These are phyloP conservation scores for Talaromyces sp. DNA, from an alignment of 2,329 filamentous ascomycete species.

Conservation along the genomic window DNA sequence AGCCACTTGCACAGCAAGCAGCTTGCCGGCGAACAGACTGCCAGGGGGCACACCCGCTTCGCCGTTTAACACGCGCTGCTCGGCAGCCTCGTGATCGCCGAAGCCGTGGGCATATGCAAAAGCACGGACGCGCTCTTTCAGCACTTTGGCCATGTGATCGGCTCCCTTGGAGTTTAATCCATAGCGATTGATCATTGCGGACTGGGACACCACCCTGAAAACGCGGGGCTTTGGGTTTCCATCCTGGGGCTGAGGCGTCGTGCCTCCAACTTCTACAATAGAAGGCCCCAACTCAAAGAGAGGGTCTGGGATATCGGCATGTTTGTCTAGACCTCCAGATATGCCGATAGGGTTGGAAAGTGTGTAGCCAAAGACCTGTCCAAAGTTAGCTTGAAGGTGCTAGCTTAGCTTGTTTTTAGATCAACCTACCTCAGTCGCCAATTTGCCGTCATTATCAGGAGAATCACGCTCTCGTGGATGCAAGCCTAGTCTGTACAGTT, in stretches of 20 bases:
- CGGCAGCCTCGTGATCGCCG: conserved; percentile 55
- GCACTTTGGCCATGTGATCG: conserved; percentile 72
- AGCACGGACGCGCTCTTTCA: conserved; percentile 70
- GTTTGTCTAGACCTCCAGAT: conserved; percentile 92
- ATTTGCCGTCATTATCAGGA: conserved; percentile 47
- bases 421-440: conserved; percentile 44
- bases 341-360: conserved; percentile 86
- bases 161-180: conserved; percentile 89
- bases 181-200: conserved; percentile 91
- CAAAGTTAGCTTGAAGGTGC: neutral
- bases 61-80: conserved; percentile 70
- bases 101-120: conserved; percentile 69
- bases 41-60: conserved; percentile 72
- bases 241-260: conserved; percentile 77
- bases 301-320: conserved; percentile 79
- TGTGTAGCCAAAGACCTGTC: conserved; percentile 65
- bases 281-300: conserved; percentile 79
- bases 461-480: conserved; percentile 76
- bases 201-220: conserved; percentile 75
- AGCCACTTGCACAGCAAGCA: conserved; percentile 86
- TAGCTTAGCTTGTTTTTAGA: neutral
- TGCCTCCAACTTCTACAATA: conserved; percentile 87
- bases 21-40: conserved; percentile 66
- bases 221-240: conserved; percentile 86
- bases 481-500: conserved; percentile 66